Evolutionary conservation across 108 stramenopile genomes (phyloP).

Genomic region (Cyclotella sp.): DNA sequence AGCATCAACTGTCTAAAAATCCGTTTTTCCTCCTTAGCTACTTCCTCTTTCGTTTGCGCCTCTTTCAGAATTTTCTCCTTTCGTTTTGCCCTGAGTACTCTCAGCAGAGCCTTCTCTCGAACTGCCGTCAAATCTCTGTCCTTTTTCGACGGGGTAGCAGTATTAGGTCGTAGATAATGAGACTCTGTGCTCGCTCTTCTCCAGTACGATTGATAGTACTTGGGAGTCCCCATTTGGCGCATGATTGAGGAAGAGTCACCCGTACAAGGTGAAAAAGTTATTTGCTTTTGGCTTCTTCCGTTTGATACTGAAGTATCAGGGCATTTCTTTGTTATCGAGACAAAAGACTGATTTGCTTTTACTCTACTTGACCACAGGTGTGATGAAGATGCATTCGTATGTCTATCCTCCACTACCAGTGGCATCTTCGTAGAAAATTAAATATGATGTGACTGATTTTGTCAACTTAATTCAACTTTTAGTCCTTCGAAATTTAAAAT

Average conservation of each 20-base stretch:
- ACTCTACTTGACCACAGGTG: neutral
- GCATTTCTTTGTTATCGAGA: too few species aligned
- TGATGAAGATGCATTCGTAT: neutral
- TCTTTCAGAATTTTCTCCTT: neutral
- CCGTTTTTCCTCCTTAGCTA: neutral
- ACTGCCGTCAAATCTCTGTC: neutral
- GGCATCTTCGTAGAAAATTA: too few species aligned
- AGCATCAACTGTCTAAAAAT: neutral
- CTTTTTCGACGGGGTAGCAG: neutral
- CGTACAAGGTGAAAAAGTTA: too few species aligned
- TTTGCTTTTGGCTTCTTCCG: too few species aligned
- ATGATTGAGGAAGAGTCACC: too few species aligned
- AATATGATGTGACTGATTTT: too few species aligned
- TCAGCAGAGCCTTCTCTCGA: slow-evolving; percentile 1
- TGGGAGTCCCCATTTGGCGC: too few species aligned
- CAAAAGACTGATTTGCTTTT: too few species aligned
- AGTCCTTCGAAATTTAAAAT: too few species aligned
- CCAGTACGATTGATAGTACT: too few species aligned
- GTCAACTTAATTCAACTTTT: too few species aligned
- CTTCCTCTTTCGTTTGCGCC: neutral
- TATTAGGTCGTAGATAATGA: neutral
- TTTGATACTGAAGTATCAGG: too few species aligned
- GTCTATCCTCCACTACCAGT: neutral
- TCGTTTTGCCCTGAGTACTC: neutral
- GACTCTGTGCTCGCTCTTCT: neutral